Conservation (phyloP, 495 filamentous ascomycete species). For the Penicilliopsis zonata region DNA sequence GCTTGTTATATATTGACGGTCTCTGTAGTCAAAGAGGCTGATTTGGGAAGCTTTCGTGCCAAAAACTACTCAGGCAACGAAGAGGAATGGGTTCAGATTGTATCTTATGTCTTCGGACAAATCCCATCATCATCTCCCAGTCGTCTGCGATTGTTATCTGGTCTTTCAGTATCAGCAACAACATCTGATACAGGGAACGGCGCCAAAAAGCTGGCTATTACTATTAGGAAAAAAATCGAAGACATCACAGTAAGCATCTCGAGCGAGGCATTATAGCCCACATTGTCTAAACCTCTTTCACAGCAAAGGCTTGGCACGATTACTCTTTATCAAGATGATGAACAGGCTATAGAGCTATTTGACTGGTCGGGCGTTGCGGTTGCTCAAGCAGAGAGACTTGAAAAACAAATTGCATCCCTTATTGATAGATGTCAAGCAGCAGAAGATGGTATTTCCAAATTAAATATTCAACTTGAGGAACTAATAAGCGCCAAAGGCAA, state of each 20-base stretch:
- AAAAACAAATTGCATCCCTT: constrained; percentile 35
- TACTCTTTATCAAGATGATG: constrained; percentile 45
- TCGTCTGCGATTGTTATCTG: constrained; percentile 6
- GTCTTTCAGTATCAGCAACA: constrained; percentile 25
- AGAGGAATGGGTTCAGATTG: constrained; percentile 43
- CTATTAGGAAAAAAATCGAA: constrained; percentile 42
- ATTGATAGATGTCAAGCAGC: constrained; percentile 30
- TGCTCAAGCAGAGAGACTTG: constrained; percentile 22
- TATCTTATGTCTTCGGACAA: constrained; percentile 25
- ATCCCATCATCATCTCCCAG: constrained; percentile 3
- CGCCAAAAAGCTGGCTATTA: constrained; percentile 32
- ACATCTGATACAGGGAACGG: constrained; percentile 17
- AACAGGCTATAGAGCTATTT: constrained; percentile 55
- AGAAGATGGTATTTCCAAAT: constrained; percentile 32
- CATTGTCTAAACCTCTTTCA: not conserved
- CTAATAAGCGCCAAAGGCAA: constrained; percentile 52
- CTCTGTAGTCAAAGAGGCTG: constrained; percentile 33
- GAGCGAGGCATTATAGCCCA: not conserved
- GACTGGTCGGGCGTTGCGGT: constrained; percentile 56
- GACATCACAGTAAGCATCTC: constrained; percentile 38
- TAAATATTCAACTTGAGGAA: constrained; percentile 50
- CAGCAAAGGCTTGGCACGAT: constrained; percentile 64
- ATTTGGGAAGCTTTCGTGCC: constrained; percentile 30
- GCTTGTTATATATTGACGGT: not conserved
- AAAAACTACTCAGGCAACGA: constrained; percentile 42